A percentile compares a stretch with the other conserved stretches of the same genome.
Conservation (phyloP, 257 asterid species). For the Solanum chiquidenum region DNA sequence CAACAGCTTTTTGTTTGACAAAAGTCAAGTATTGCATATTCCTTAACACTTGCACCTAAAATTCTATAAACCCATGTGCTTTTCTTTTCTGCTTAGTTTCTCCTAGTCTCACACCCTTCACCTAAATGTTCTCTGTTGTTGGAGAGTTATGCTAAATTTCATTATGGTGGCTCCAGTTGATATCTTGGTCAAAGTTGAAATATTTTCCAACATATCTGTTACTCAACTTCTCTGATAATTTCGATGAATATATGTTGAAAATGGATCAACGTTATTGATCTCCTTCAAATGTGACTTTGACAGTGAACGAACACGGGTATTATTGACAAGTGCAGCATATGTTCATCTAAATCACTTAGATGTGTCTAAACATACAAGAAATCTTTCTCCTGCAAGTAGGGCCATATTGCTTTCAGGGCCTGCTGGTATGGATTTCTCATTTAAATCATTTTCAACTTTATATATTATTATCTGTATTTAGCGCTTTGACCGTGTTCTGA, state of each 20-base stretch:
- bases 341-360: slow-evolving; percentile 80
- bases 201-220: not conserved
- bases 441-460: not conserved
- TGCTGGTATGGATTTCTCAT: slow-evolving; percentile 41
- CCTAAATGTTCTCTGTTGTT: not conserved
- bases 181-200: not conserved
- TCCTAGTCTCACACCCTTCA: not conserved
- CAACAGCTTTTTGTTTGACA: not conserved
- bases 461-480: not conserved
- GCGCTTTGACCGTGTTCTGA: not conserved
- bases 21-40: not conserved
- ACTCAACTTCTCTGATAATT: not conserved
- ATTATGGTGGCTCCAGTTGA: not conserved
- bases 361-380: slow-evolving; percentile 73
- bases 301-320: slow-evolving; percentile 64
- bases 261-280: not conserved
- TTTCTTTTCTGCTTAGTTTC: not conserved
- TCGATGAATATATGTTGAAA: not conserved
- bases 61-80: not conserved
- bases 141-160: not conserved
- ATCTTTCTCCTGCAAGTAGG: slow-evolving; percentile 91
- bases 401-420: slow-evolving; percentile 88
- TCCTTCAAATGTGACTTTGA: slow-evolving; percentile 7
- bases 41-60: not conserved
- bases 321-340: slow-evolving; percentile 77